Percentiles rank a stretch among this genome's conserved stretches.
Conservation (phyloP, 2,329 filamentous ascomycete genomes). For the Talaromyces sp. region DNA sequence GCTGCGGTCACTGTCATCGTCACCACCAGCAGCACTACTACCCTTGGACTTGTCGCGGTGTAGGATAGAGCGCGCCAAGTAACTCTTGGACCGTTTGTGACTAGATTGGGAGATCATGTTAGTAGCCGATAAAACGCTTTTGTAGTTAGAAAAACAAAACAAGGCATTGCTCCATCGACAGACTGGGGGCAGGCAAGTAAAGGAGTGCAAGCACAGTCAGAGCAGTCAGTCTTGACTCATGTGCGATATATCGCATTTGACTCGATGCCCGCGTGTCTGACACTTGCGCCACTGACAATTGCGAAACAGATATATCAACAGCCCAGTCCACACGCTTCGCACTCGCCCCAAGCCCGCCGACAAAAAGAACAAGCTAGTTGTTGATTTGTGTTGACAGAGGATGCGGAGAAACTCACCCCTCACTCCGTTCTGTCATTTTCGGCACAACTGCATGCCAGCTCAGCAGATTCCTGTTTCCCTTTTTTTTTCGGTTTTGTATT, state of each 20-base stretch:
- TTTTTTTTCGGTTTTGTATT: not conserved
- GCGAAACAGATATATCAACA: not conserved
- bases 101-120: constrained; percentile 22
- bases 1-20: constrained; percentile 21
- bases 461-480: not conserved
- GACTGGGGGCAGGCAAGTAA: not conserved
- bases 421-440: constrained; percentile 26
- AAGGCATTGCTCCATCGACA: not conserved
- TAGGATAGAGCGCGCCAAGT: constrained; percentile 51
- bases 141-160: not conserved
- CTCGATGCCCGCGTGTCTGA: not conserved
- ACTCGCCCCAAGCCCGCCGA: no score
- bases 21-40: constrained; percentile 29
- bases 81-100: constrained; percentile 52
- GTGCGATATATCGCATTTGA: not conserved
- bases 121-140: constrained; percentile 12
- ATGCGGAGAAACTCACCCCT: constrained; percentile 23
- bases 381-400: not conserved
- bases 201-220: not conserved
- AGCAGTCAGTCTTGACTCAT: not conserved
- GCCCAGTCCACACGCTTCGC: not conserved
- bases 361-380: not conserved
- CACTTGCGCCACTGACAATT: not conserved
- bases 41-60: constrained; percentile 49
- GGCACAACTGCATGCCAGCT: not conserved